phyloP scores from a whole-genome alignment of 352 stramenopile genomes.

The Pythium coloratum region DNA sequence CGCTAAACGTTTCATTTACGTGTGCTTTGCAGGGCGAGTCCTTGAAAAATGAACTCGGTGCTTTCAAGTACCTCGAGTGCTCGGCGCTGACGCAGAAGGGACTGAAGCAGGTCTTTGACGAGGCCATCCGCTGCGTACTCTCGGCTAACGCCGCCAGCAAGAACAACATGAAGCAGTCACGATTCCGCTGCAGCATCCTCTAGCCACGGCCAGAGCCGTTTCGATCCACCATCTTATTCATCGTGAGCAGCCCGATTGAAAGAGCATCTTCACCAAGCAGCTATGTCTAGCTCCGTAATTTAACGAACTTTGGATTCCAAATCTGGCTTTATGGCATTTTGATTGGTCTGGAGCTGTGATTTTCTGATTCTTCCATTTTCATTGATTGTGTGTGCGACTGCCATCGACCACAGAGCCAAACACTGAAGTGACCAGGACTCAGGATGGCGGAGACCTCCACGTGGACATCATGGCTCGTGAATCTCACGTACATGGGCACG shows the following conservation, averaged over 20 bases:
- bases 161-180: constrained; percentile 21
- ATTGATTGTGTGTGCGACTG: not conserved
- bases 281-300: constrained; percentile 32
- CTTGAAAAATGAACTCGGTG: constrained; percentile 88
- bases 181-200: constrained; percentile 63
- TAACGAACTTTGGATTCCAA: constrained; percentile 23
- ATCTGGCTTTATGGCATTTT: constrained; percentile 3
- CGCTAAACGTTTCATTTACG: not conserved
- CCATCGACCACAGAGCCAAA: not conserved
- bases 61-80: constrained; percentile 93
- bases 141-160: constrained; percentile 57
- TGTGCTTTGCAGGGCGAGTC: constrained; percentile 63
- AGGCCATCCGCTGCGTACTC: constrained; percentile 90
- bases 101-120: constrained; percentile 94
- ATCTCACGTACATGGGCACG: constrained; percentile 58
- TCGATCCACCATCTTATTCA: constrained; percentile 17
- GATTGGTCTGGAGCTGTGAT: not conserved
- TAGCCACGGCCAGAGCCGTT: constrained; percentile 26
- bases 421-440: not conserved
- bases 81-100: constrained; percentile 93
- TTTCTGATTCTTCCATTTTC: not conserved
- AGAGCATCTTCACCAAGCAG: not conserved
- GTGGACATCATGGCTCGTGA: constrained; percentile 63
- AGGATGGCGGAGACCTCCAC: constrained; percentile 39
- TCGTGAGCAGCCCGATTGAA: not conserved